Base-by-base conservation (phyloP, 2,329 filamentous ascomycete species). In the Graphiopsis chlorocephala region DNA sequence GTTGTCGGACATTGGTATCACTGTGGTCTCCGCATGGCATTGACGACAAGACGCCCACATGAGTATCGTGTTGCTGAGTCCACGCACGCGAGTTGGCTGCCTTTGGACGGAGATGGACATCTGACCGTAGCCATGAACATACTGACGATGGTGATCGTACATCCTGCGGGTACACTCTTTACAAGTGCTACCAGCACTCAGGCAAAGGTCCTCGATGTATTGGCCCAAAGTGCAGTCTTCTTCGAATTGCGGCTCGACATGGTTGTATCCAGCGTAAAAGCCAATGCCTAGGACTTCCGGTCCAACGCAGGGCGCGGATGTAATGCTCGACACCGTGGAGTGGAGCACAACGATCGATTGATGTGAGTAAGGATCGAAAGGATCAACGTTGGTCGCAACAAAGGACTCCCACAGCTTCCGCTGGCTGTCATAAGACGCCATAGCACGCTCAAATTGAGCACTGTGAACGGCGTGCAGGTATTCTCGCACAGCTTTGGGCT, bases 21-120 rank as follows among this genome's bases (percentile, higher is more conserved):
- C 88, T 45, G 92, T 91, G 0, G 94, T 96, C 75, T 98, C 93
- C 69, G 92, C 92, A 61, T 91, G 89, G 77, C 96, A 99, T 31
- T 91, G 84, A 72, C 96, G 95, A 81, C 95, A 99, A 71, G 90
- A 92, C 69, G 92, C 98, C 96, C 96, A 99, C 92, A 99, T 97
- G 64, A 93, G 86, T 64, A 99, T 96, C 2, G 89, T 90, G 68
- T 91, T 87, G 75, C 86, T 84, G 77, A 88, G 78, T 1, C 87
- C 84, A 66, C 86, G 84, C 66, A 90, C 80, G 69, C 89, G 87
- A 38, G 86, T 84, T 52, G 88, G 83, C 68, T 88, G 88, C 33
- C 88, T 89, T 73, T 97, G 91, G 17, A 97, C 89, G 70, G 97
- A 92, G 11, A 98, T 88, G 8, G 93, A 97, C 71, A 99, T 88